These are phyloP conservation scores for Hapsidospora chrysogenum DNA, from an alignment of 495 filamentous ascomycete genomes.

Conservation along the genomic window DNA sequence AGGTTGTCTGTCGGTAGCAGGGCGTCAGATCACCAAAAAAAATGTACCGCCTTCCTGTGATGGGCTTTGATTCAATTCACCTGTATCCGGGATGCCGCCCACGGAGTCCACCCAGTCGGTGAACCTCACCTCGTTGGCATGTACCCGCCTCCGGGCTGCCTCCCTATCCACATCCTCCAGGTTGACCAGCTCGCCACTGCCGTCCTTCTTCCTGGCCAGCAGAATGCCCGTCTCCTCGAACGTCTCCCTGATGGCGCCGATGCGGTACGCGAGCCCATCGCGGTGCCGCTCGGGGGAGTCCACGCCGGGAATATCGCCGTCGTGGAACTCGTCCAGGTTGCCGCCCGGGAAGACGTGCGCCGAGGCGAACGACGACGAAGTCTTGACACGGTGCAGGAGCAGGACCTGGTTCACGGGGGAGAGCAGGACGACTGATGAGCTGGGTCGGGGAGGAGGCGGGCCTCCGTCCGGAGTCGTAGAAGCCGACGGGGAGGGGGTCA, in stretches of 20 bases:
- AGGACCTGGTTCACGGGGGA: constrained; percentile 78
- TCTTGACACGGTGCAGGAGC: constrained; percentile 69
- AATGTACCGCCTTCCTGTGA: background rate
- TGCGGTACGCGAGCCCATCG: constrained; percentile 51
- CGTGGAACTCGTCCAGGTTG: constrained; percentile 54
- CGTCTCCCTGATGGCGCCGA: constrained; percentile 73
- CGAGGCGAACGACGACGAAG: constrained; percentile 69
- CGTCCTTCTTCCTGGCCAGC: constrained; percentile 39
- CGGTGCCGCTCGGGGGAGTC: constrained; percentile 35
- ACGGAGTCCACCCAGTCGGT: constrained; percentile 43
- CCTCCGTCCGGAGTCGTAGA: no score
- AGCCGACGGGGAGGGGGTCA: no score
- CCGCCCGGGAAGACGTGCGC: constrained; percentile 97
- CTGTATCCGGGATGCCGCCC: constrained; percentile 48
- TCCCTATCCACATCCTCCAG: constrained; percentile 44
- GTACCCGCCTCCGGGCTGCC: constrained; percentile 48
- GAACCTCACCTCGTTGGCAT: constrained; percentile 42
- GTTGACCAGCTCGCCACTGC: constrained; percentile 23
- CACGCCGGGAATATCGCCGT: constrained; percentile 39
- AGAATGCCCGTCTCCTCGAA: constrained; percentile 93
- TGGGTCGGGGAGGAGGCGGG: no score
- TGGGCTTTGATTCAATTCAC: constrained; percentile 27
- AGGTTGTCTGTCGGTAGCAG: constrained; percentile 33
- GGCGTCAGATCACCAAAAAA: background rate
- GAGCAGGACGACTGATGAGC: constrained; percentile 59